Conservation (phyloP, 176 grass and related monocot genomes). For the Raddia guianensis region DNA sequence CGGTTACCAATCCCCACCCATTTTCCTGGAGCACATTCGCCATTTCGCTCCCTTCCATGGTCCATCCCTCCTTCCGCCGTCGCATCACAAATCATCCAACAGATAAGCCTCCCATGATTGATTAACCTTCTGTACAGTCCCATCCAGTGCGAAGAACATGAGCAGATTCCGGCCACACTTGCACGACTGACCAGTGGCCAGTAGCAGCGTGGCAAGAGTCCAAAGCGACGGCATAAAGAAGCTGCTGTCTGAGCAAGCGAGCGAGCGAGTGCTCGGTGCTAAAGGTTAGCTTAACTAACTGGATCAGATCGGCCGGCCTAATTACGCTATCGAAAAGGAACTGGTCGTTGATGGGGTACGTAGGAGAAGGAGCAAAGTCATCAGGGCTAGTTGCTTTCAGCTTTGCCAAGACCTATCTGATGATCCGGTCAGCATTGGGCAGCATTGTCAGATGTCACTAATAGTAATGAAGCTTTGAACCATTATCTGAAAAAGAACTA, state of each 20-base stretch:
- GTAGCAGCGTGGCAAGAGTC: not conserved
- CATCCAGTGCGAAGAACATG: not conserved
- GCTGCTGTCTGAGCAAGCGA: not conserved
- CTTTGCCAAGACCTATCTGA: too few relatives aligned
- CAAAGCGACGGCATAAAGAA: not conserved
- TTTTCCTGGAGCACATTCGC: too few relatives aligned
- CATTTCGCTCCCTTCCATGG: too few relatives aligned
- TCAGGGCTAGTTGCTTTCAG: too few relatives aligned
- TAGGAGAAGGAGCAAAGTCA: not conserved
- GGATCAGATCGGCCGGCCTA: not conserved
- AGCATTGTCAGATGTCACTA: too few relatives aligned
- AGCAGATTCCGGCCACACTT: not conserved
- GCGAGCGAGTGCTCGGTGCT: not conserved
- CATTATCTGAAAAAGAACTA: too few relatives aligned
- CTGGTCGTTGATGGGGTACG: not conserved
- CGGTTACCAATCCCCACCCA: too few relatives aligned
- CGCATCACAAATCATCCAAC: not conserved
- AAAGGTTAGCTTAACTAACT: slow-evolving; percentile 12
- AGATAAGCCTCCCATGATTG: not conserved
- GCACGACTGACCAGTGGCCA: not conserved
- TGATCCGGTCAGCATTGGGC: too few relatives aligned
- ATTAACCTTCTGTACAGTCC: not conserved
- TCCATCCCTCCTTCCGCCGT: too few relatives aligned
- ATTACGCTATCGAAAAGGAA: too few relatives aligned
- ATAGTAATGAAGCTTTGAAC: too few relatives aligned